Conservation (phyloP, 2,329 filamentous ascomycete species). For the Botryosphaeria agaves region DNA sequence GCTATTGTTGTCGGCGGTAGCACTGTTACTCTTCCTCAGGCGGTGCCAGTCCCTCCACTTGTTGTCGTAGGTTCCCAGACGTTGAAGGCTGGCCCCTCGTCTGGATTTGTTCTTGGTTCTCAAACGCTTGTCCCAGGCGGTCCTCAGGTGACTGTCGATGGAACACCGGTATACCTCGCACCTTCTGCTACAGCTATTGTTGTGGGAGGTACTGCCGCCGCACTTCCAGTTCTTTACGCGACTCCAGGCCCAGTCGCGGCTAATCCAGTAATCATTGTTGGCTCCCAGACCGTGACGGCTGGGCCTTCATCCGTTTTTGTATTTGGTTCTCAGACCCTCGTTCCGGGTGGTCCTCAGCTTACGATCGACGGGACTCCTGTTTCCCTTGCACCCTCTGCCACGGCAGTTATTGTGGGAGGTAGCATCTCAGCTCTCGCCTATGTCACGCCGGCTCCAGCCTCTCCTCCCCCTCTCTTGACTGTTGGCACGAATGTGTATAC, state of each 20-base stretch:
- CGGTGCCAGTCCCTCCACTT: conserved; percentile 6
- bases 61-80: neutral
- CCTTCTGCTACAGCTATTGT: conserved; percentile 20
- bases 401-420: conserved; percentile 2
- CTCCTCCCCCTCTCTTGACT: conserved; percentile 19
- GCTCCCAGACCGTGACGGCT: neutral
- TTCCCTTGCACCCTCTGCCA: conserved; percentile 8
- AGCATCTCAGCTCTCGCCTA: conserved; percentile 7
- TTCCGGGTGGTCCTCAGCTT: conserved; percentile 14
- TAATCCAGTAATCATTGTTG: neutral
- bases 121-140: conserved; percentile 12
- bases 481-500: conserved; percentile 22
- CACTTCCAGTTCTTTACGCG: conserved; percentile 2
- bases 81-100: too few species aligned
- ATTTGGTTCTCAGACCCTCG: conserved; percentile 17
- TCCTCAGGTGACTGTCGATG: conserved; percentile 17
- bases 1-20: conserved; percentile 2
- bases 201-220: conserved; percentile 12
- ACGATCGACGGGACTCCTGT: conserved; percentile 13
- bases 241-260: neutral
- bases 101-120: conserved; percentile 11
- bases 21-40: conserved; percentile 7
- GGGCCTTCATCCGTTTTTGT: conserved; percentile 14
- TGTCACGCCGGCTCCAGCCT: conserved; percentile 6
- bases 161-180: conserved; percentile 13